phyloP scores from a whole-genome alignment of 2,329 filamentous ascomycete genomes.

The Curvularia eragrostidis region DNA sequence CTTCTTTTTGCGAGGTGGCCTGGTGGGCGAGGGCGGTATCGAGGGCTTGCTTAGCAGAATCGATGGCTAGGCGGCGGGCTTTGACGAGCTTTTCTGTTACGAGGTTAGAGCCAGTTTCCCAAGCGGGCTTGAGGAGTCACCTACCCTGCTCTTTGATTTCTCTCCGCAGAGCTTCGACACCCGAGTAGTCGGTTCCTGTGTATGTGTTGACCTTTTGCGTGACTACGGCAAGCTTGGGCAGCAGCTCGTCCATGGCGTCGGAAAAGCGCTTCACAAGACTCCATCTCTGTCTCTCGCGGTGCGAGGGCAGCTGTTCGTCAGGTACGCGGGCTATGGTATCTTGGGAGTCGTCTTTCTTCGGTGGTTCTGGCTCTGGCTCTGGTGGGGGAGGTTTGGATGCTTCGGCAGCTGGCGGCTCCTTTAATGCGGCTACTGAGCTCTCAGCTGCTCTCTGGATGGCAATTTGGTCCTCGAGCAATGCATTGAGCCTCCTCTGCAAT shows the following conservation, averaged over 20 bases:
- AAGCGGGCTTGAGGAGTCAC: not conserved
- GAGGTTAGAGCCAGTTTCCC: slow-evolving; percentile 15
- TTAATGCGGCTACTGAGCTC: slow-evolving; percentile 10
- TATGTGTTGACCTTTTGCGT: slow-evolving; percentile 91
- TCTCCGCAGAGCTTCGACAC: slow-evolving; percentile 83
- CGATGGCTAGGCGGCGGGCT: slow-evolving; percentile 67
- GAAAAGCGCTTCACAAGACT: slow-evolving; percentile 67
- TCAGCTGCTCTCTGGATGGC: slow-evolving; percentile 13
- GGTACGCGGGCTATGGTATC: slow-evolving; percentile 44
- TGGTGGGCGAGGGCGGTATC: slow-evolving; percentile 83
- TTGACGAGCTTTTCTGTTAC: slow-evolving; percentile 64
- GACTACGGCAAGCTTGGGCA: slow-evolving; percentile 82
- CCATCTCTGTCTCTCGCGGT: slow-evolving; percentile 61
- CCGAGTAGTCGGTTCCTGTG: slow-evolving; percentile 83
- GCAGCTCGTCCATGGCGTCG: slow-evolving; percentile 84
- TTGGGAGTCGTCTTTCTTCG: slow-evolving; percentile 22
- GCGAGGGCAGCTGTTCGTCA: slow-evolving; percentile 59
- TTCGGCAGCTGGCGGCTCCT: slow-evolving; percentile 7
- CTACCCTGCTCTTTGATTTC: slow-evolving; percentile 73
- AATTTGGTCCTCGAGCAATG: slow-evolving; percentile 19
- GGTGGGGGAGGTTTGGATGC: slow-evolving; percentile 15
- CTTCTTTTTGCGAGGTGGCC: slow-evolving; percentile 90
- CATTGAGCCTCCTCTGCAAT: slow-evolving; percentile 23
- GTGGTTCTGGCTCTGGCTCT: slow-evolving; percentile 6
- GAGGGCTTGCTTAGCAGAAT: slow-evolving; percentile 75